Percentiles rank a stretch among this genome's conserved stretches.
Conservation (phyloP, 495 filamentous ascomycete genomes). For the Antarctomyces pellizariae region DNA sequence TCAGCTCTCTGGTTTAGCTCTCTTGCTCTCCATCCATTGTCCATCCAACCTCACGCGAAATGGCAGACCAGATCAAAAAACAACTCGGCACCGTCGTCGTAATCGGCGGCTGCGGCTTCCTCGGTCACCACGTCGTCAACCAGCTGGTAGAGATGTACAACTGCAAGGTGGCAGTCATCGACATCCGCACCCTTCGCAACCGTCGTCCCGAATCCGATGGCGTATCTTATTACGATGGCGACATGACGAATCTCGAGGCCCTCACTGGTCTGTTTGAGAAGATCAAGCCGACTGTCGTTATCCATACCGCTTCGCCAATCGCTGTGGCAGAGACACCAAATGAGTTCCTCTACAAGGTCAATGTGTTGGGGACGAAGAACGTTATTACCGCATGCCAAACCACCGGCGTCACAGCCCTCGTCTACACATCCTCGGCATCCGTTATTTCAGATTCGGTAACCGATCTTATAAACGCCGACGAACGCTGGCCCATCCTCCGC, state of each 20-base stretch:
- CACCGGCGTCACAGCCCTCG: slow-evolving; percentile 66
- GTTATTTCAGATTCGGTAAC: slow-evolving; percentile 60
- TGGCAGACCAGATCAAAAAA: slow-evolving; percentile 9
- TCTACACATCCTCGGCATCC: slow-evolving; percentile 83
- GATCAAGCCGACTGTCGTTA: slow-evolving; percentile 65
- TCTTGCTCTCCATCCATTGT: too few species aligned
- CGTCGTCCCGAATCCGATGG: slow-evolving; percentile 38
- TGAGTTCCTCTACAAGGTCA: slow-evolving; percentile 61
- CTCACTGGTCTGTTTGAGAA: slow-evolving; percentile 42
- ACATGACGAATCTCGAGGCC: slow-evolving; percentile 53
- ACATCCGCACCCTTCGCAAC: slow-evolving; percentile 57
- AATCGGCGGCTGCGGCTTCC: slow-evolving; percentile 47
- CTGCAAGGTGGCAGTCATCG: slow-evolving; percentile 56
- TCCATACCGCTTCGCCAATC: slow-evolving; percentile 76
- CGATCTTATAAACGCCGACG: slow-evolving; percentile 75
- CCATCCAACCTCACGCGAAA: too few species aligned
- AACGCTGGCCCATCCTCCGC: slow-evolving; percentile 59
- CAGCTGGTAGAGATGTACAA: slow-evolving; percentile 29
- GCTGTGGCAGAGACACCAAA: slow-evolving; percentile 22
- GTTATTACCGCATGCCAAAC: slow-evolving; percentile 55
- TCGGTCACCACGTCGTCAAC: slow-evolving; percentile 44
- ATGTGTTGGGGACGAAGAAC: slow-evolving; percentile 68
- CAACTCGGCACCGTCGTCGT: slow-evolving; percentile 34
- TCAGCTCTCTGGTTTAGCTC: too few species aligned
- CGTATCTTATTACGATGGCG: slow-evolving; percentile 60